Evolutionary conservation across 768 basidiomycete genomes (phyloP), one percentile per base, ranked within the genome.

Genomic region (Mycena rebaudengoi): DNA sequence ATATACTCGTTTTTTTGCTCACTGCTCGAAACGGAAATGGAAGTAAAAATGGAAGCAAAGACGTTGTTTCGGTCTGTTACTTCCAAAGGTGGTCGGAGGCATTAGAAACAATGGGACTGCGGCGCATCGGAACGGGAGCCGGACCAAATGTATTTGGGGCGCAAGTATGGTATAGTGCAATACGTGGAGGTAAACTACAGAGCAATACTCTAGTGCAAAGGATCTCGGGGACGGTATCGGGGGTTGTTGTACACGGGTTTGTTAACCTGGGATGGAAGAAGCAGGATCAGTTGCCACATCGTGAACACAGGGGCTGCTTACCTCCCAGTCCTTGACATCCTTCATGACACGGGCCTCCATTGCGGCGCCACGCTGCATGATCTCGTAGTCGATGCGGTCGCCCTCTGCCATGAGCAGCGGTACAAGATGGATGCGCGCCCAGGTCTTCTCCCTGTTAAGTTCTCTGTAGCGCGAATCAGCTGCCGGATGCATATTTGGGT

Each of bases 341-440:
- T 92, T 94, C 97, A 98, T 98, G 72, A 98, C 94, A 79, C 88
- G 92, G 78, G 82, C 84, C 79, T 99, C 98, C 45, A 94, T 79
- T 26, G 81, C 90, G 55, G 91, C 51, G 49, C 88, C 88, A n/a
- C 93, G 95, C 72, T 89, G 86, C 71, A 89, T 80, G 37, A 94
- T 87, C 63, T 94, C 85, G 81, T 93, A 95, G 58, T 85, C 83
- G 75, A 96, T 95, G 57, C 98, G 91, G 80, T 99, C 97, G 5
- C 90, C 90, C 76, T 99, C 97, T 37, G 97, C 97, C 69, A 96
- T 83, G 45, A 99, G 84, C 60, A 98, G 76, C 11, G 97, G 98
- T 30, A 96, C 90, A 32, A 98, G 86, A 81, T 99, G 90, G 73
- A 99, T 95, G 66, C 97, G 88, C 61, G 96, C 93, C 97, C 97